phyloP scores from a whole-genome alignment of 2,329 filamentous ascomycete genomes.

The Leptographium flavum region DNA sequence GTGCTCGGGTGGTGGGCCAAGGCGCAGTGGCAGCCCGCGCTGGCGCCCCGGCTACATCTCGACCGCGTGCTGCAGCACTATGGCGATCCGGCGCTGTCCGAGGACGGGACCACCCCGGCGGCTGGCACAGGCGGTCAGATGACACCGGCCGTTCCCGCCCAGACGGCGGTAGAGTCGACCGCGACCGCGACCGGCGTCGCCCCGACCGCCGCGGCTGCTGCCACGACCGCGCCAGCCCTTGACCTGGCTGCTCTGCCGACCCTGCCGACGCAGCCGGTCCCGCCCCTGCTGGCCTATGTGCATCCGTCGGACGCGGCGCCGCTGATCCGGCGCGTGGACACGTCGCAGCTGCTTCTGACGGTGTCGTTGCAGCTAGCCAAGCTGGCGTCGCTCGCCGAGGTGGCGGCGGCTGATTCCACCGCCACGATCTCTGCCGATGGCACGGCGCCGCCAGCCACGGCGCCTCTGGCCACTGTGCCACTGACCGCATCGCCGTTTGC shows the following conservation, averaged over 20 bases:
- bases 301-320: slow-evolving; percentile 47
- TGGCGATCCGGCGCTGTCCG: not conserved
- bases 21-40: slow-evolving; percentile 72
- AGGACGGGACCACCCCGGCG: not conserved
- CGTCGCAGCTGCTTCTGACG: slow-evolving; percentile 63
- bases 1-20: slow-evolving; percentile 94
- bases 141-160: too few species aligned
- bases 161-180: too few species aligned
- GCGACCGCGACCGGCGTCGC: not conserved
- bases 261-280: slow-evolving; percentile 29
- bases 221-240: not conserved
- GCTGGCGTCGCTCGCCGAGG: slow-evolving; percentile 60
- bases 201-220: not conserved
- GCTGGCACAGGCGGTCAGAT: too few species aligned
- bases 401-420: too few species aligned
- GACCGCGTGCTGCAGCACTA: slow-evolving; percentile 39
- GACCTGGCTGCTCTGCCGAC: too few species aligned
- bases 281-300: slow-evolving; percentile 69
- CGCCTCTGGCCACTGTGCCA: too few species aligned
- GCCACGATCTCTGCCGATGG: too few species aligned
- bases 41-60: slow-evolving; percentile 65
- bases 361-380: slow-evolving; percentile 80
- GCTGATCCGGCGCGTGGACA: slow-evolving; percentile 79
- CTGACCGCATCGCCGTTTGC: slow-evolving; percentile 56
- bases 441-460: too few species aligned